A percentile compares a stretch with the other conserved stretches of the same genome.
Evolutionary conservation across 2,329 filamentous ascomycete species (phyloP).

Genomic region (Proliferodiscus dingleyae): DNA sequence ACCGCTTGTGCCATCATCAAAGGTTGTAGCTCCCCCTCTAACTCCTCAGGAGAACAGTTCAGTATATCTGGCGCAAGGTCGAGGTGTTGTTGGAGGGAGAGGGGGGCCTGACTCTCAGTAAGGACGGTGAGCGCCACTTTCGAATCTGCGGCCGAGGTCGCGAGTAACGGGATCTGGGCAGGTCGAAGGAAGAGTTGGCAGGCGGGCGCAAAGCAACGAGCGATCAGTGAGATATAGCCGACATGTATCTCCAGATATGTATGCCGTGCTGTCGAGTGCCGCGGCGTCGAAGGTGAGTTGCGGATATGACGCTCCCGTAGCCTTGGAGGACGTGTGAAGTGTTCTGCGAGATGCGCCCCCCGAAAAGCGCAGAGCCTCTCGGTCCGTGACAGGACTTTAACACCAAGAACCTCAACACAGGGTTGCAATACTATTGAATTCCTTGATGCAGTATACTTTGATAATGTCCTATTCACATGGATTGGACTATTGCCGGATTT

Average conservation of each 20-base stretch:
- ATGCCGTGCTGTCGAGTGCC: neutral
- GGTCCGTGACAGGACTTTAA: too few relatives aligned
- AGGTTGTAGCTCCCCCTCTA: slow-evolving; percentile 53
- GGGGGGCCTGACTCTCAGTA: slow-evolving; percentile 32
- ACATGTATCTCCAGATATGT: slow-evolving; percentile 8
- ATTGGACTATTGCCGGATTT: too few relatives aligned
- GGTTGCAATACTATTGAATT: too few relatives aligned
- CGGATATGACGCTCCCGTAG: too few relatives aligned
- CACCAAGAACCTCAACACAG: too few relatives aligned
- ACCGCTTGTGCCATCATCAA: slow-evolving; percentile 68
- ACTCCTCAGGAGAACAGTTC: slow-evolving; percentile 44
- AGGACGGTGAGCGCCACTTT: slow-evolving; percentile 28
- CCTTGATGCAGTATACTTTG: too few relatives aligned
- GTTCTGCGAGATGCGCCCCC: neutral
- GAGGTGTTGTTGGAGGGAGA: slow-evolving; percentile 57
- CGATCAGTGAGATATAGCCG: neutral
- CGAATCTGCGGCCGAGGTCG: slow-evolving; percentile 17
- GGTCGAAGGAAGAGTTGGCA: slow-evolving; percentile 4
- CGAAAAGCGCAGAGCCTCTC: slow-evolving; percentile 1
- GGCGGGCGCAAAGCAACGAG: slow-evolving; percentile 9
- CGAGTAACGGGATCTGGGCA: slow-evolving; percentile 8
- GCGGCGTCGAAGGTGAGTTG: neutral
- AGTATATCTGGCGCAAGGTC: slow-evolving; percentile 50
- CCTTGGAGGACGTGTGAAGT: too few relatives aligned
- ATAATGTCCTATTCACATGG: too few relatives aligned